Percentiles rank a stretch among this genome's conserved stretches.
Evolutionary conservation across 805 yeast species (phyloP).

Genomic region (Schwanniomyces occidentalis): DNA sequence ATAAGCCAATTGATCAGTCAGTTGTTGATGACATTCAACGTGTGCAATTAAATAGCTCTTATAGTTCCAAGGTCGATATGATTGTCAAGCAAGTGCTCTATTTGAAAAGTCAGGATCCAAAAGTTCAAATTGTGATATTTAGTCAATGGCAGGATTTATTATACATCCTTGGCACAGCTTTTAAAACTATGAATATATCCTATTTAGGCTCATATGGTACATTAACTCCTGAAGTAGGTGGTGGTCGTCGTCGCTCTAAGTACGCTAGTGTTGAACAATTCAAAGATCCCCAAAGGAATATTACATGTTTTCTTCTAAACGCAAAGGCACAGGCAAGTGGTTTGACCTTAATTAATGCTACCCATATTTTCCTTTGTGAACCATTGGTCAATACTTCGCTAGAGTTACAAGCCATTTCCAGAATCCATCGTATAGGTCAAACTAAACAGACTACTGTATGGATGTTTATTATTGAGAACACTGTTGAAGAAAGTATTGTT

Average conservation of each 20-base stretch:
- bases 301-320: constrained; percentile 85
- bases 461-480: constrained; percentile 81
- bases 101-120: constrained; percentile 55
- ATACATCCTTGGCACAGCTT: constrained; percentile 62
- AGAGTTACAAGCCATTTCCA: constrained; percentile 87
- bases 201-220: constrained; percentile 56
- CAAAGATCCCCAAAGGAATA: constrained; percentile 51
- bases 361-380: constrained; percentile 89
- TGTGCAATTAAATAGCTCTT: constrained; percentile 38
- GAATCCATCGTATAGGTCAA: constrained; percentile 94
- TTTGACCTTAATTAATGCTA: constrained; percentile 85
- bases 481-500: constrained; percentile 88
- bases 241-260: constrained; percentile 26
- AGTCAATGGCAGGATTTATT: constrained; percentile 88
- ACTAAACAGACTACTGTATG: constrained; percentile 78
- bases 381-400: constrained; percentile 86
- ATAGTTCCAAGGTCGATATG: constrained; percentile 86
- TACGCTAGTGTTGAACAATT: constrained; percentile 54
- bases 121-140: constrained; percentile 79
- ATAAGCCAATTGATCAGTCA: constrained; percentile 44
- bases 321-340: constrained; percentile 91
- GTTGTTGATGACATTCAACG: constrained; percentile 45
- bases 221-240: constrained; percentile 29
- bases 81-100: constrained; percentile 71
- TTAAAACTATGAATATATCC: constrained; percentile 56